Conservation (phyloP, 768 basidiomycete genomes). For the Kwoniella sp. region DNA sequence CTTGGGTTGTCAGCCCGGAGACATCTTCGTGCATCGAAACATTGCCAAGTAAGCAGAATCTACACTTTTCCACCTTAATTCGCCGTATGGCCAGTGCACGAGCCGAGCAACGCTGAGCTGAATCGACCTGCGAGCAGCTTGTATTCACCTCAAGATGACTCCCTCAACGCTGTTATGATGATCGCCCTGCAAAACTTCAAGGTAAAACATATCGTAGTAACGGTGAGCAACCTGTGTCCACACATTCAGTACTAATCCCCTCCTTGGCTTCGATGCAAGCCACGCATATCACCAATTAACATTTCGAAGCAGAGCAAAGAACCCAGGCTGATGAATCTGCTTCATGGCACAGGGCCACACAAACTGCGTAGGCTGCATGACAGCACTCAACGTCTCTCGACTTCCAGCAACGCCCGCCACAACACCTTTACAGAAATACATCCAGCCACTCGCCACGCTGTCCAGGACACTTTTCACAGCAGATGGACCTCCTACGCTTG, state of each 20-base stretch:
- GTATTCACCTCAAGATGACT: conserved; percentile 46
- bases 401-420: conserved; percentile 34
- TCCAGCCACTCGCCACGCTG: conserved; percentile 37
- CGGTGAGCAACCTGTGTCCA: conserved; percentile 25
- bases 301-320: too few species aligned
- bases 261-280: neutral
- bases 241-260: neutral
- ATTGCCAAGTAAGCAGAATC: conserved; percentile 40
- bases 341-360: conserved; percentile 48
- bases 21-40: conserved; percentile 48
- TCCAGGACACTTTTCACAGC: conserved; percentile 28
- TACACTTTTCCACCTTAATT: too few species aligned
- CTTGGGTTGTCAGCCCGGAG: conserved; percentile 46
- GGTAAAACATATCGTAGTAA: conserved; percentile 49
- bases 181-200: conserved; percentile 50
- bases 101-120: too few species aligned
- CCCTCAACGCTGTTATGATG: conserved; percentile 47
- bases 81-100: too few species aligned
- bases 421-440: conserved; percentile 39
- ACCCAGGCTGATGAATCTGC: neutral
- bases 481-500: conserved; percentile 41
- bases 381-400: conserved; percentile 40
- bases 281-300: too few species aligned
- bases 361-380: conserved; percentile 47
- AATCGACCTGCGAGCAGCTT: conserved; percentile 24